Conservation (phyloP, 208 protist species). For the Acanthamoeba lenticulata region DNA sequence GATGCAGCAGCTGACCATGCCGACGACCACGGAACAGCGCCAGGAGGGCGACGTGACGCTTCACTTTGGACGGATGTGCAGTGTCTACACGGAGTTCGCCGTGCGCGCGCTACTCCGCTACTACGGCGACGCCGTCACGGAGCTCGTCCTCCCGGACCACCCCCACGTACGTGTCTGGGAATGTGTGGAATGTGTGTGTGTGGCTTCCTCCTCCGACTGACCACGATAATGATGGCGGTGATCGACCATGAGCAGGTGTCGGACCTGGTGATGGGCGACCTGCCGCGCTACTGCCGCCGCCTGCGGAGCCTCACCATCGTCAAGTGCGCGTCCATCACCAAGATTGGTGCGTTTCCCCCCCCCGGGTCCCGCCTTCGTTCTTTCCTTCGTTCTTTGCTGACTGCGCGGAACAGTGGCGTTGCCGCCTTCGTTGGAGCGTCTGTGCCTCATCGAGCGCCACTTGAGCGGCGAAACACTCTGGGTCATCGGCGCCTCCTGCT, state of each 20-base stretch:
- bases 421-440: not conserved
- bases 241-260: no score
- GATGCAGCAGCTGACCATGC: no score
- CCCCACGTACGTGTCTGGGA: not conserved
- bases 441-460: not conserved
- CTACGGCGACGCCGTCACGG: not conserved
- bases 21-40: not conserved
- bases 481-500: not conserved
- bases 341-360: not conserved
- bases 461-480: not conserved
- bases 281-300: not conserved
- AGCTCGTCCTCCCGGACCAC: slow-evolving; percentile 12
- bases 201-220: not conserved
- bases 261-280: not conserved
- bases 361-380: not conserved
- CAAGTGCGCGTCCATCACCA: not conserved
- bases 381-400: not conserved
- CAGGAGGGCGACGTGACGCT: not conserved
- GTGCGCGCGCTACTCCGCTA: not conserved
- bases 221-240: no score
- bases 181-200: not conserved
- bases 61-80: not conserved
- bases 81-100: not conserved
- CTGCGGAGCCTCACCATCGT: not conserved
- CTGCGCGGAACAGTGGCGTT: not conserved